A percentile compares a stretch with the other conserved stretches of the same genome.
Evolutionary conservation across 176 grass and related monocot genomes (phyloP).

Genomic region (Eragrostis nindensis): DNA sequence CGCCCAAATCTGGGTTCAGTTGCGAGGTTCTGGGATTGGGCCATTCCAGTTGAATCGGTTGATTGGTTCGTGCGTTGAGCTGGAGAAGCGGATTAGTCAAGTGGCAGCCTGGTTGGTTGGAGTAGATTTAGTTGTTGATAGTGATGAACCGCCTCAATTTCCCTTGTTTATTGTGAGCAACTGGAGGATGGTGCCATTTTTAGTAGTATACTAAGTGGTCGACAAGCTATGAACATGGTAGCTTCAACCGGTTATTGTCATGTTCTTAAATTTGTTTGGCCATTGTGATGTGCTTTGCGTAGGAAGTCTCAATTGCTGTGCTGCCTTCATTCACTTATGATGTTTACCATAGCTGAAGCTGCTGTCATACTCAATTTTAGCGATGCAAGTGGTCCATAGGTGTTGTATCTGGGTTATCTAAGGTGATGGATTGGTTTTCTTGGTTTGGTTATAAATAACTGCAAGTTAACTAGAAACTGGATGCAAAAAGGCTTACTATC

Average conservation of each 20-base stretch:
- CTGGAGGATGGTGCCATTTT: constrained; percentile 8
- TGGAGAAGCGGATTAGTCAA: background rate
- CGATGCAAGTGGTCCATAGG: background rate
- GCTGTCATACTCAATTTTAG: background rate
- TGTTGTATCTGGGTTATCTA: background rate
- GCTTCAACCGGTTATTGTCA: background rate
- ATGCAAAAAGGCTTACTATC: background rate
- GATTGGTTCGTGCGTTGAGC: background rate
- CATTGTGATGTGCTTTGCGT: background rate
- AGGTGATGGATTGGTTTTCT: background rate
- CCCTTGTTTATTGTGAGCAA: background rate
- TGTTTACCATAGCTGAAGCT: background rate
- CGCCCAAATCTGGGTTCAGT: constrained; percentile 3
- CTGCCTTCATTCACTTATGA: background rate
- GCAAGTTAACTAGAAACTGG: background rate
- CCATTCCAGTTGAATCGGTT: background rate
- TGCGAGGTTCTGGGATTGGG: background rate
- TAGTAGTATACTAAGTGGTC: background rate
- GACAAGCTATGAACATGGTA: background rate
- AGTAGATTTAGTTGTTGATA: constrained; percentile 8
- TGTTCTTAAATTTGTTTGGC: background rate
- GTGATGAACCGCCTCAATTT: background rate
- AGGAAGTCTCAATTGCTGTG: background rate
- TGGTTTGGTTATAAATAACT: background rate
- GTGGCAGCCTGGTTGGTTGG: background rate